These are phyloP conservation scores for Pseudocercospora ulei DNA, from an alignment of 2,329 filamentous ascomycete species.

Conservation along the genomic window DNA sequence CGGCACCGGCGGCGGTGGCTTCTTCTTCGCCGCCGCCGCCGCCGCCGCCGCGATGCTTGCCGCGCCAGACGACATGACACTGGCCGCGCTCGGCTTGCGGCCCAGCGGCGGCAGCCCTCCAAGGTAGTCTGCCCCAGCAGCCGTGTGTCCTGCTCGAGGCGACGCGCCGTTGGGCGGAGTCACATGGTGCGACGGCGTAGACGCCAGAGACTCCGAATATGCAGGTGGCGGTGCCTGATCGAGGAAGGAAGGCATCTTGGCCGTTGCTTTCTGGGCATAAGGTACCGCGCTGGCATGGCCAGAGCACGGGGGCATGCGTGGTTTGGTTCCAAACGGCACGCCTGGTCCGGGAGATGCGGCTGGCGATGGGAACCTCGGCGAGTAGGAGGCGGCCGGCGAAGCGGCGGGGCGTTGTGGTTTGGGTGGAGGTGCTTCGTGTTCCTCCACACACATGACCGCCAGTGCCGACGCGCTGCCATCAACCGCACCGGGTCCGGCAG, in stretches of 20 bases:
- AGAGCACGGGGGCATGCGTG: slow-evolving; percentile 21
- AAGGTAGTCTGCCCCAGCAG: slow-evolving; percentile 30
- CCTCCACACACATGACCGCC: slow-evolving; percentile 7
- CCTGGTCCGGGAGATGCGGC: slow-evolving; percentile 16
- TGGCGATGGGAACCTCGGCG: slow-evolving; percentile 9
- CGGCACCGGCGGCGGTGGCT: slow-evolving; percentile 62
- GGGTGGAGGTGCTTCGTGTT: slow-evolving; percentile 29
- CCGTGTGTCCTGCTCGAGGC: slow-evolving; percentile 19
- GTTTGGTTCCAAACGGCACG: slow-evolving; percentile 24
- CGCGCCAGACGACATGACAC: slow-evolving; percentile 29
- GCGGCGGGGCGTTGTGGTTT: slow-evolving; percentile 31
- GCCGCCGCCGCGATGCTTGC: slow-evolving; percentile 30
- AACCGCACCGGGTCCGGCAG: slow-evolving; percentile 7
- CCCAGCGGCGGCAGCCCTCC: slow-evolving; percentile 17
- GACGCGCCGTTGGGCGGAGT: slow-evolving; percentile 25
- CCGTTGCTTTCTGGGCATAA: slow-evolving; percentile 22
- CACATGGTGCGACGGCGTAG: slow-evolving; percentile 33
- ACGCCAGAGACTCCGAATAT: slow-evolving; percentile 21
- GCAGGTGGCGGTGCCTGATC: slow-evolving; percentile 17
- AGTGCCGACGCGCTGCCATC: slow-evolving; percentile 7
- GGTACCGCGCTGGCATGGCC: slow-evolving; percentile 15
- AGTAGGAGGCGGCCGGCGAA: slow-evolving; percentile 14
- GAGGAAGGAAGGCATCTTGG: slow-evolving; percentile 14
- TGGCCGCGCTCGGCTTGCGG: slow-evolving; percentile 26
- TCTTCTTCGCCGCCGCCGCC: slow-evolving; percentile 61